These are phyloP conservation scores for Eimeria praecox DNA, from an alignment of 169 alveolate species.

Conservation along the genomic window DNA sequence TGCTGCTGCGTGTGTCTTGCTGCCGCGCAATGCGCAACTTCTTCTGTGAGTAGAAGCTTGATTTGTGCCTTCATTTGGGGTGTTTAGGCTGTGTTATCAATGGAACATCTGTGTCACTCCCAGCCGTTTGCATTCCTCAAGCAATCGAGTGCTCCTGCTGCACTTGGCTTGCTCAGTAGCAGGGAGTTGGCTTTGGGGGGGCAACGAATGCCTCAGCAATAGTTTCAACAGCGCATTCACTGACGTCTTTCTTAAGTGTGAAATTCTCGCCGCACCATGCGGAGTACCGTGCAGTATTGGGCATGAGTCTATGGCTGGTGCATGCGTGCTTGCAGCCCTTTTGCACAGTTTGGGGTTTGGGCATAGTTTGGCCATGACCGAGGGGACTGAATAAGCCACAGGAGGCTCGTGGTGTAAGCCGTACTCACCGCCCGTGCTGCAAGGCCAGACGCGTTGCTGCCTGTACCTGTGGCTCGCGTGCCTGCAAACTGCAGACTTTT, in stretches of 20 bases:
- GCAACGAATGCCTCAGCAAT: background rate
- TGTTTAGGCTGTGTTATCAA: background rate
- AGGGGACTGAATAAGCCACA: background rate
- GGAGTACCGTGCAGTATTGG: background rate
- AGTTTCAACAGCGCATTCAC: background rate
- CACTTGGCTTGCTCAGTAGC: background rate
- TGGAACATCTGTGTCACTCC: background rate
- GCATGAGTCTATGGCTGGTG: background rate
- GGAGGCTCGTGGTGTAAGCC: background rate
- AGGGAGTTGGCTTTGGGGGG: background rate
- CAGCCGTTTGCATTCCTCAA: background rate
- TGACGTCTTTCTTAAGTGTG: background rate
- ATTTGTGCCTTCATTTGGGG: background rate
- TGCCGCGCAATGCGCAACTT: background rate
- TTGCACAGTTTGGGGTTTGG: no score
- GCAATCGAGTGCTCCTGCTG: background rate
- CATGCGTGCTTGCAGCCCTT: background rate
- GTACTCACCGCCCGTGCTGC: background rate
- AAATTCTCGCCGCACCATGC: background rate
- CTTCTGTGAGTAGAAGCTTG: constrained; percentile 1
- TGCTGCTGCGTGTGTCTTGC: constrained; percentile 35
- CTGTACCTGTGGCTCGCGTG: background rate
- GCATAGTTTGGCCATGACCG: background rate
- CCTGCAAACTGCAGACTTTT: background rate
- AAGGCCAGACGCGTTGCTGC: background rate